Evolutionary conservation across 2,329 filamentous ascomycete species (phyloP), one percentile per base, ranked within the genome.

Genomic region (Pseudogymnoascus sp.): DNA sequence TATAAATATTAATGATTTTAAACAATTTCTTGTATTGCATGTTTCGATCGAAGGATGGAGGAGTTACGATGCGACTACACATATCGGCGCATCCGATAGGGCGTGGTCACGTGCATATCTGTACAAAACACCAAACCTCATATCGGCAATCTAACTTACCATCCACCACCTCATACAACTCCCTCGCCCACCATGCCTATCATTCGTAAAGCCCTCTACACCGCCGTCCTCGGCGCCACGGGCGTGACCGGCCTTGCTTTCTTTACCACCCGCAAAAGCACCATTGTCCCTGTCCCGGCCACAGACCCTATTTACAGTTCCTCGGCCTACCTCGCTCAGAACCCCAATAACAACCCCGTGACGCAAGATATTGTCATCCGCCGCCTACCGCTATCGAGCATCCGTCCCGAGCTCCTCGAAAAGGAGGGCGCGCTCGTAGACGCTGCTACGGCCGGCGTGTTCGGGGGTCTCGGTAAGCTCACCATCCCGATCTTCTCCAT

Each of bases 401-500:
- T 91, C 65, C 81, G 83, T 31, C 86, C 87, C 0, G 82, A 87
- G 66, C 76, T 91, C 62, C 75, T 90, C 12, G 78, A 87, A 70
- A 80, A 83, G 67, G 84, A 82, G 70, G 79, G 80, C 33, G 79
- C 84, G 67, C 76, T 90, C 59, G 81, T 82, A 1, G 78, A 88
- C 68, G 84, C 83, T 67, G 89, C 89, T 71, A 88, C 85, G 71
- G 83, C 84, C 11, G 86, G 86, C 50, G 75, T 89, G 59, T 91
- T 84, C 87, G 81, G 82, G 66, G 85, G 84, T 63, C 79, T 80
- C 72, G 85, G 86, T 88, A 72, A 67, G 79, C 53, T 6, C 10
- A 23, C 62, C 53, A 14, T 10, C 21, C 28, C 65, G 62, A 67
- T 56, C 47, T 35, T 31, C 16, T 35, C 61, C 53, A 14, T 8